These are phyloP conservation scores for Lodderomyces margitis DNA, from an alignment of 1,139 yeast genomes.

Conservation along the genomic window DNA sequence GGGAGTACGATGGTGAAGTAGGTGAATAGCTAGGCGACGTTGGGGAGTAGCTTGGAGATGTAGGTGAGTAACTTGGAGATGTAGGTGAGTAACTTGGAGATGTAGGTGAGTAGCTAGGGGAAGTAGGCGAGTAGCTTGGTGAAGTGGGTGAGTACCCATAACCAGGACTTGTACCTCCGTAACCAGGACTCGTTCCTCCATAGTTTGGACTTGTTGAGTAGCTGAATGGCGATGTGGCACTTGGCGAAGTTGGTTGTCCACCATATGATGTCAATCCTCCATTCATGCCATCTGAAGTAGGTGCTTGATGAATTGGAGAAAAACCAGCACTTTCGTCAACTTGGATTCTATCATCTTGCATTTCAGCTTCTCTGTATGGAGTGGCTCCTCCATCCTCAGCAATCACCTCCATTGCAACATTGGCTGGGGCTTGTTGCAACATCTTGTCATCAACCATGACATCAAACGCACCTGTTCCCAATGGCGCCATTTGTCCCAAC, in stretches of 20 bases:
- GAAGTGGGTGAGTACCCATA: slow-evolving; percentile 64
- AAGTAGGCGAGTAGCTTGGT: slow-evolving; percentile 69
- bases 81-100: slow-evolving; percentile 57
- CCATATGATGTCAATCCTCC: slow-evolving; percentile 94
- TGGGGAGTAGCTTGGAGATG: slow-evolving; percentile 65
- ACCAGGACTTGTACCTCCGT: slow-evolving; percentile 57
- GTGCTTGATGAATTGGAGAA: slow-evolving; percentile 91
- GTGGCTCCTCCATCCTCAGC: slow-evolving; percentile 85
- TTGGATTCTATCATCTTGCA: slow-evolving; percentile 72
- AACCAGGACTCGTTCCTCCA: slow-evolving; percentile 59
- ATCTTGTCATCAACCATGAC: slow-evolving; percentile 91
- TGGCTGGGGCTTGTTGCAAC: slow-evolving; percentile 65
- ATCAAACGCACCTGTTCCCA: slow-evolving; percentile 98
- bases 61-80: slow-evolving; percentile 61
- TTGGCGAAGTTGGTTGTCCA: slow-evolving; percentile 60
- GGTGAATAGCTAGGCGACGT: slow-evolving; percentile 75
- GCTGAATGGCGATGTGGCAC: slow-evolving; percentile 58
- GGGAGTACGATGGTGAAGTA: slow-evolving; percentile 56
- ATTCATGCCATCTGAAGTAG: slow-evolving; percentile 70
- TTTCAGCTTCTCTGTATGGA: slow-evolving; percentile 82
- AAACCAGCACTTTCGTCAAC: slow-evolving; percentile 84
- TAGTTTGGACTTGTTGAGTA: slow-evolving; percentile 61
- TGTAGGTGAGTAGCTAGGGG: slow-evolving; percentile 71
- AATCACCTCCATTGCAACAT: slow-evolving; percentile 40
- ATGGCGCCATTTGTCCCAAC: slow-evolving; percentile 97